A percentile compares a stretch with the other conserved stretches of the same genome.
Evolutionary conservation across 805 yeast species (phyloP).

Genomic region (Sugiyamaella boreocaroliniensis): DNA sequence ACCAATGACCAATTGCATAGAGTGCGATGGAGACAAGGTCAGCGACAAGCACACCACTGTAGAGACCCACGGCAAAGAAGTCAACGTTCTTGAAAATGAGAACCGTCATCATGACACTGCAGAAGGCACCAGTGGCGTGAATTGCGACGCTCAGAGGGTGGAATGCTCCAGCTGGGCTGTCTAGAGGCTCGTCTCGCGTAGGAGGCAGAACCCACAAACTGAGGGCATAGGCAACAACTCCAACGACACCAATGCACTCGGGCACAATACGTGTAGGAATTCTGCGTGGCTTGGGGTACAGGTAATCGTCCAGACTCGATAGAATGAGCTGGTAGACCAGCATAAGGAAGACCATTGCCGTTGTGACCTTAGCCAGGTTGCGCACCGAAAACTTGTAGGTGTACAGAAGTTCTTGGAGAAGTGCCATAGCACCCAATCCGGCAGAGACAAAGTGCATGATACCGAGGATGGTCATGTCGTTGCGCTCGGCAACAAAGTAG

Average conservation of each 20-base stretch:
- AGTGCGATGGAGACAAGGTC: not conserved
- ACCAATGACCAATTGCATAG: not conserved
- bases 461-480: constrained; percentile 5
- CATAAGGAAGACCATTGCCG: not conserved
- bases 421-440: constrained; percentile 7
- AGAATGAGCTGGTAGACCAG: not conserved
- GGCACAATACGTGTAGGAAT: not conserved
- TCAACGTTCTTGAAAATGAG: constrained; percentile 18
- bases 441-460: constrained; percentile 5
- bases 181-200: constrained; percentile 7
- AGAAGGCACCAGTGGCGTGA: constrained; percentile 20
- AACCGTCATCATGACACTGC: constrained; percentile 10
- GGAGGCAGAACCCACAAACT: constrained; percentile 8
- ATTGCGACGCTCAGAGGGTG: constrained; percentile 18
- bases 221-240: constrained; percentile 1
- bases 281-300: not conserved
- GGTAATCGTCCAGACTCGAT: not conserved
- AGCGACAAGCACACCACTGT: not conserved
- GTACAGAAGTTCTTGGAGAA: constrained; percentile 6
- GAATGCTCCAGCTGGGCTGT: constrained; percentile 13
- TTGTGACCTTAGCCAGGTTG: not conserved
- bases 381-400: not conserved
- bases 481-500: constrained; percentile 8
- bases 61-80: constrained; percentile 12
- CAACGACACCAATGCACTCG: constrained; percentile 9